Evolutionary conservation across 257 asterid species (phyloP).

Genomic region (Verbascum thapsus): DNA sequence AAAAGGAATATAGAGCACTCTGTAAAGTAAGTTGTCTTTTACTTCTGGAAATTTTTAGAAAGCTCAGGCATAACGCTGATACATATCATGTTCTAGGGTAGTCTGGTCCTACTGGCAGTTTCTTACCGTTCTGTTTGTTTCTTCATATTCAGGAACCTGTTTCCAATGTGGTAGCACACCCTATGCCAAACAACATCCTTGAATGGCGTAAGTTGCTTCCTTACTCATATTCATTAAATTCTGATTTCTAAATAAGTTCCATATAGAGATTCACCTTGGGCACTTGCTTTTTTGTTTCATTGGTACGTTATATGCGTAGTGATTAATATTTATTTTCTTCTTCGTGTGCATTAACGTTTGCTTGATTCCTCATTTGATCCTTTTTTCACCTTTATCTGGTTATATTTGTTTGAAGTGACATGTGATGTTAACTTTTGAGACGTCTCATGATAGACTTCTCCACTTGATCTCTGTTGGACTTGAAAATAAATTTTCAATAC

Average conservation of each 20-base stretch:
- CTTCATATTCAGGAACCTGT: constrained; percentile 78
- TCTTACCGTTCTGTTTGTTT: neutral
- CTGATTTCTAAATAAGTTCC: neutral
- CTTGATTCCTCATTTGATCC: constrained; percentile 15
- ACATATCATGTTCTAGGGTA: neutral
- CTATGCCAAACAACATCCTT: constrained; percentile 89
- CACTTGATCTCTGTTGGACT: constrained; percentile 1
- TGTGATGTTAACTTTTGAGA: neutral
- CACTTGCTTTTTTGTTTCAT: constrained; percentile 20
- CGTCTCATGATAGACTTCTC: constrained; percentile 13
- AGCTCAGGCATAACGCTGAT: constrained; percentile 22
- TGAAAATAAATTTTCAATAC: neutral
- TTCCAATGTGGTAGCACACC: constrained; percentile 94
- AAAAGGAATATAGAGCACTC: constrained; percentile 93
- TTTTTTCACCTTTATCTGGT: neutral
- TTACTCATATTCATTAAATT: constrained; percentile 1
- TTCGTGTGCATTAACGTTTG: neutral
- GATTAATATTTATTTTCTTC: constrained; percentile 2
- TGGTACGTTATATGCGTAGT: constrained; percentile 7
- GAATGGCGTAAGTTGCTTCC: constrained; percentile 90
- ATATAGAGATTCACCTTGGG: constrained; percentile 4
- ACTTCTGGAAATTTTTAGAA: constrained; percentile 22
- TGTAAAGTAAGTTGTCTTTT: constrained; percentile 66
- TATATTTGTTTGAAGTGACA: constrained; percentile 4
- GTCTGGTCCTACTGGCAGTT: constrained; percentile 15